phyloP scores from a whole-genome alignment of 352 stramenopile genomes.

The Blastocystis sp. region DNA sequence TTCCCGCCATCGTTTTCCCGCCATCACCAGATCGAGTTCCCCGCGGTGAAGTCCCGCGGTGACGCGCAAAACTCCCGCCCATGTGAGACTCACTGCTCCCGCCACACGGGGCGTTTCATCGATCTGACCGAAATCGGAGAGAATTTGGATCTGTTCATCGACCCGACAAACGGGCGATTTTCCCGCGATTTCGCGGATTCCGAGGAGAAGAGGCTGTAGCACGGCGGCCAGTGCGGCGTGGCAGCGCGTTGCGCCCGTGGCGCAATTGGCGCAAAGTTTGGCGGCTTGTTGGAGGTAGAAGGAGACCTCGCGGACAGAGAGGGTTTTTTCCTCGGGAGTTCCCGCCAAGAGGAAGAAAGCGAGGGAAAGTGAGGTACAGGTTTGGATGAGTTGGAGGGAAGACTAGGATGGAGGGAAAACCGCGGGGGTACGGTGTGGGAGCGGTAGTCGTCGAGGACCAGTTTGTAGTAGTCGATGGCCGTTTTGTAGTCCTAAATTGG shows the following conservation, averaged over 20 bases:
- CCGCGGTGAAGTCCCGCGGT: background rate
- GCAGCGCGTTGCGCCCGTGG: background rate
- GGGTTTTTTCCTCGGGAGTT: background rate
- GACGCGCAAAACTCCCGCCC: background rate
- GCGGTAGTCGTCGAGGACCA: conserved; percentile 22
- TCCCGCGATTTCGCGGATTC: background rate
- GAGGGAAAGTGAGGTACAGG: background rate
- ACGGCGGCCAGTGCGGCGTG: background rate
- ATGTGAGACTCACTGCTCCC: background rate
- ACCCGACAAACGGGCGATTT: background rate
- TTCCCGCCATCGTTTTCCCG: background rate
- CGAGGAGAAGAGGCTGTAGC: background rate
- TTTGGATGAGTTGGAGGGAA: background rate
- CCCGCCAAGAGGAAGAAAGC: background rate
- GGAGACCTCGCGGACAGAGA: conserved; percentile 2
- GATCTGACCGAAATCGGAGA: too few species aligned
- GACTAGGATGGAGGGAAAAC: background rate
- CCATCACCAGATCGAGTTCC: background rate
- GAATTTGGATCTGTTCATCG: background rate
- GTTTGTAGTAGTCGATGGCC: conserved; percentile 20
- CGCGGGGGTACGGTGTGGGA: background rate
- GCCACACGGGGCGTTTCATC: too few species aligned
- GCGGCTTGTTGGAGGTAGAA: background rate
- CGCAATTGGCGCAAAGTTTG: background rate
- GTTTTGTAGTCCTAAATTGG: conserved; percentile 23